Evolutionary conservation across 2,329 filamentous ascomycete genomes (phyloP).

Genomic region (Alternaria incomplexa): DNA sequence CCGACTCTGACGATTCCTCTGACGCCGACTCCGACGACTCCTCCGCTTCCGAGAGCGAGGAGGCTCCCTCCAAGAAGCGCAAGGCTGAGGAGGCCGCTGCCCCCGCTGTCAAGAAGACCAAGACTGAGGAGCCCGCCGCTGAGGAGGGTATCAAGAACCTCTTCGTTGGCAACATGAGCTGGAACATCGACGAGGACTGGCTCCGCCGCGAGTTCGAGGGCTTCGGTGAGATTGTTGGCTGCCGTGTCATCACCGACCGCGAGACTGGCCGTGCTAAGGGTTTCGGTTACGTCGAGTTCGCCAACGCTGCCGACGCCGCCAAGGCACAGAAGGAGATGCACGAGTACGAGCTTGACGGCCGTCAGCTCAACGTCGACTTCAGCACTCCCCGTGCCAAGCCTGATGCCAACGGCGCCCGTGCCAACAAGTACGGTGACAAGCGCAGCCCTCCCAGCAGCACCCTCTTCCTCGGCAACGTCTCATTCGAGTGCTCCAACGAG

Average conservation of each 20-base stretch:
- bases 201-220: constrained; percentile 81
- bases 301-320: constrained; percentile 68
- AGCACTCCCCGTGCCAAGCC: constrained; percentile 69
- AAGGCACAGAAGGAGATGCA: constrained; percentile 78
- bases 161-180: constrained; percentile 89
- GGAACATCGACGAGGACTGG: constrained; percentile 85
- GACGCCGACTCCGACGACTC: constrained; percentile 48
- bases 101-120: constrained; percentile 69
- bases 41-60: constrained; percentile 40
- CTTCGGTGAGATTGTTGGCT: constrained; percentile 74
- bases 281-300: constrained; percentile 93
- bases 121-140: constrained; percentile 60
- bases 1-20: constrained; percentile 25
- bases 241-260: constrained; percentile 84
- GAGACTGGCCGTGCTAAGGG: constrained; percentile 83
- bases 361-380: constrained; percentile 79
- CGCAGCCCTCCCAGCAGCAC: constrained; percentile 83
- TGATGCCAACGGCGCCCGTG: constrained; percentile 58
- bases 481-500: constrained; percentile 82
- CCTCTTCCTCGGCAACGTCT: constrained; percentile 89
- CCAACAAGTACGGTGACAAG: constrained; percentile 76
- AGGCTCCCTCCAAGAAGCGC: constrained; percentile 66
- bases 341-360: constrained; percentile 74
- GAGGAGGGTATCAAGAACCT: constrained; percentile 68
- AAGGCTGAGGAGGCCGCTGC: constrained; percentile 64